phyloP scores from a whole-genome alignment of 352 stramenopile genomes.

The Globisporangium cylindrosporum region DNA sequence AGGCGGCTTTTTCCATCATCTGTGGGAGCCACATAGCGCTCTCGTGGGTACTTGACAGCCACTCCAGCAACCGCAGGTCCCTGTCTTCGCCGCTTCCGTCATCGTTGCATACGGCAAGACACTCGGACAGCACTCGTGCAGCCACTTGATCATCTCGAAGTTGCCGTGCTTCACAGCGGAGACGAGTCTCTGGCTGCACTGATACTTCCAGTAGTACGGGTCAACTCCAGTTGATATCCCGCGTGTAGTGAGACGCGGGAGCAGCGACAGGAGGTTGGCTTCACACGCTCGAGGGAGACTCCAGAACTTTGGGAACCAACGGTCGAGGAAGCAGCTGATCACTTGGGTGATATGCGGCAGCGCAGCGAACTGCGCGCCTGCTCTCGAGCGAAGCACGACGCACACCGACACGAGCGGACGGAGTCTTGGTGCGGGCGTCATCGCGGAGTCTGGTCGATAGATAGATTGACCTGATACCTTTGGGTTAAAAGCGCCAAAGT shows the following conservation, averaged over 20 bases:
- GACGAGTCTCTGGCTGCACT: background rate
- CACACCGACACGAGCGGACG: background rate
- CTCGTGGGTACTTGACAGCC: background rate
- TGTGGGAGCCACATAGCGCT: background rate
- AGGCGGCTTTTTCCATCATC: background rate
- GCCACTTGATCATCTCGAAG: background rate
- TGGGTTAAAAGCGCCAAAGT: no score
- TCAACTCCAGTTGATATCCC: background rate
- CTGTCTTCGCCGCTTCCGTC: background rate
- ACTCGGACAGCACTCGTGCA: background rate
- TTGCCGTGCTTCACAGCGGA: background rate
- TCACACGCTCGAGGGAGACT: background rate
- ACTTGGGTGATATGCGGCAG: background rate
- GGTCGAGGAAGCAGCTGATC: background rate
- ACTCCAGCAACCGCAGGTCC: background rate
- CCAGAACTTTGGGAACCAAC: background rate
- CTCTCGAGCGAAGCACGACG: background rate
- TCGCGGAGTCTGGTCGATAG: no score
- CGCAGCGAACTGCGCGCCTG: background rate
- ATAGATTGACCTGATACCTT: no score
- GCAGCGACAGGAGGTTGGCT: background rate
- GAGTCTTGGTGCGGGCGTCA: background rate
- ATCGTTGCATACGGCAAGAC: background rate
- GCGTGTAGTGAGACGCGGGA: background rate
- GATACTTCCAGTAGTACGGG: background rate